Evolutionary conservation across 2,329 filamentous ascomycete genomes (phyloP).

Genomic region (Beauveria rudraprayagi): DNA sequence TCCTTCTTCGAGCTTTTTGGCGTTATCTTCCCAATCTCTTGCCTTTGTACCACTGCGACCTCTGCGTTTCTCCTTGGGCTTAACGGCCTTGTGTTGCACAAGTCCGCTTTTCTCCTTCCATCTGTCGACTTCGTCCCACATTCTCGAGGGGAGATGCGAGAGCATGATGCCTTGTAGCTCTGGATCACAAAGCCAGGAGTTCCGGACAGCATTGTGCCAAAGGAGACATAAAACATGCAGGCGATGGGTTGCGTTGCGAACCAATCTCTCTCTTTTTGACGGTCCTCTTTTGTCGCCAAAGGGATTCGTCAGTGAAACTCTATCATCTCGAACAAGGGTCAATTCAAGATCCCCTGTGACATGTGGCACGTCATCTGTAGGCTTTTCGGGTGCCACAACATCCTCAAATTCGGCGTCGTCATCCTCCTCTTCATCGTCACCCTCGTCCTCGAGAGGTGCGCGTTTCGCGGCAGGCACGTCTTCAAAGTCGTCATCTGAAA

Average conservation of each 20-base stretch:
- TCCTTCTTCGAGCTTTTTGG: constrained; percentile 61
- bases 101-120: constrained; percentile 65
- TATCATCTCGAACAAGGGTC: constrained; percentile 53
- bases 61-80: constrained; percentile 6
- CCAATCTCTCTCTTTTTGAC: constrained; percentile 73
- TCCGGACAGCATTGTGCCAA: constrained; percentile 82
- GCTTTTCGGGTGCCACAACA: constrained; percentile 33
- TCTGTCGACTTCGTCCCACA: constrained; percentile 65
- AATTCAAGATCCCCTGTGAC: constrained; percentile 63
- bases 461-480: constrained; percentile 56
- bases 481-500: constrained; percentile 52
- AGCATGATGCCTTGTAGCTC: constrained; percentile 69
- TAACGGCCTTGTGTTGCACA: constrained; percentile 18
- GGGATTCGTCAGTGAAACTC: constrained; percentile 53
- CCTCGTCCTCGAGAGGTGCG: constrained; percentile 30
- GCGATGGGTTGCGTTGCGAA: constrained; percentile 72
- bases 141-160: constrained; percentile 58
- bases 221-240: constrained; percentile 82
- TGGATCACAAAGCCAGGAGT: constrained; percentile 73
- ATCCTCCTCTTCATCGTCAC: constrained; percentile 42
- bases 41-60: constrained; percentile 27
- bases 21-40: constrained; percentile 64
- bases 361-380: constrained; percentile 31
- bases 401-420: constrained; percentile 54
- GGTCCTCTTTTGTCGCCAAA: constrained; percentile 70